Percentiles rank a stretch among this genome's conserved stretches.
Evolutionary conservation across 2,329 filamentous ascomycete genomes (phyloP).

Genomic region (Xylogone sp.): DNA sequence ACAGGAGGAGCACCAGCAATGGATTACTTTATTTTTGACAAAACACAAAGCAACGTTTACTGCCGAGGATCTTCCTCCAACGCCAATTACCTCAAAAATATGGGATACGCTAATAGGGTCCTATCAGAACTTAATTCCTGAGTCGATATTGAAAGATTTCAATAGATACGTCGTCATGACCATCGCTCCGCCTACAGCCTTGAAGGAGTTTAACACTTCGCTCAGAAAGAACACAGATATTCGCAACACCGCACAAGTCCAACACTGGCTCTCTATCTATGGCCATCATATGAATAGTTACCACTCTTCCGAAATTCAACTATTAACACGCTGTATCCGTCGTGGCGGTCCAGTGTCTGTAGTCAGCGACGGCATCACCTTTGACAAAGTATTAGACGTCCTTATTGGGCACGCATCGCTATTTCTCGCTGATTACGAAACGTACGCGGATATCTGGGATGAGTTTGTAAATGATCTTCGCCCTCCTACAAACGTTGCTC

Average conservation of each 20-base stretch:
- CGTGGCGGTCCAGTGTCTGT: neutral
- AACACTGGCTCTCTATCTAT: constrained; percentile 9
- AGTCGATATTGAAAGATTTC: constrained; percentile 8
- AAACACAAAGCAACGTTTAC: constrained; percentile 6
- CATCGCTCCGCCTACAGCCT: constrained; percentile 5
- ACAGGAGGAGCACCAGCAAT: constrained; percentile 7
- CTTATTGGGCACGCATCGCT: constrained; percentile 8
- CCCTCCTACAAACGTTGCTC: constrained; percentile 1
- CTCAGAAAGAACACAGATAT: constrained; percentile 8
- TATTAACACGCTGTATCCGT: constrained; percentile 5
- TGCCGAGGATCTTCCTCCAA: constrained; percentile 7
- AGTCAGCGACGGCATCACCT: constrained; percentile 5
- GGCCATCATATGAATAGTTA: constrained; percentile 3
- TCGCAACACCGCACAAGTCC: constrained; percentile 6
- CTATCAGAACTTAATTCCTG: constrained; percentile 7
- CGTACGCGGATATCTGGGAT: constrained; percentile 5
- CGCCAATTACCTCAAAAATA: constrained; percentile 6
- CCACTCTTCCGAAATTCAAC: constrained; percentile 1
- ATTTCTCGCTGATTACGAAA: constrained; percentile 8
- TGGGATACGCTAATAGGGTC: constrained; percentile 6
- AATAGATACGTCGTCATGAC: constrained; percentile 9
- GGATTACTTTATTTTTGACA: constrained; percentile 7
- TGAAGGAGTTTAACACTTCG: constrained; percentile 8
- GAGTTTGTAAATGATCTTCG: constrained; percentile 6
- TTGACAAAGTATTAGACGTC: constrained; percentile 4